Evolutionary conservation across 495 filamentous ascomycete species (phyloP).

Genomic region (Trichoderma asperelloides): DNA sequence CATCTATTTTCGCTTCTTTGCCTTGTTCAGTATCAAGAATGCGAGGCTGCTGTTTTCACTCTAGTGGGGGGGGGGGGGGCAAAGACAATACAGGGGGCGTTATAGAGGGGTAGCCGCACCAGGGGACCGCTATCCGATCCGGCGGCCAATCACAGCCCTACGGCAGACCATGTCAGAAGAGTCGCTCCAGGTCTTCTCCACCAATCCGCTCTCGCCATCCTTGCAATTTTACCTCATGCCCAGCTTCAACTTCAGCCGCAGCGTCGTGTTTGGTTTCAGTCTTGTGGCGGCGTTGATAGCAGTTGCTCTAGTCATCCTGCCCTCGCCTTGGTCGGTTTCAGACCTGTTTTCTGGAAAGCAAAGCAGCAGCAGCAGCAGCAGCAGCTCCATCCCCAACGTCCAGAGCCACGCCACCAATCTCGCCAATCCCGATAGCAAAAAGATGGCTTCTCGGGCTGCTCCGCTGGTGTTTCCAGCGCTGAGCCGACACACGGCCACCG

Average conservation of each 20-base stretch:
- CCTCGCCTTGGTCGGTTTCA: not conserved
- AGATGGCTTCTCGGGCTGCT: slow-evolving; percentile 15
- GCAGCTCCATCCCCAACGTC: not conserved
- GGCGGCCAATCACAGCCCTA: not conserved
- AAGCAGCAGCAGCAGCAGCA: not conserved
- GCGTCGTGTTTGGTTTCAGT: not conserved
- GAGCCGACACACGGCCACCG: slow-evolving; percentile 77
- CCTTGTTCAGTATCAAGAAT: no score
- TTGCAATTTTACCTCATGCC: slow-evolving; percentile 5
- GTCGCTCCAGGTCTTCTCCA: not conserved
- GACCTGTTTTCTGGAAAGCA: not conserved
- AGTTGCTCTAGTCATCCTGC: not conserved
- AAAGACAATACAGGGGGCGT: not conserved
- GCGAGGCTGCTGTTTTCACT: no score
- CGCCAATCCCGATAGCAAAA: not conserved
- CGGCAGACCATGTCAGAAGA: not conserved
- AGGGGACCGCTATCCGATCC: not conserved
- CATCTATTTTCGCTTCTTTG: no score
- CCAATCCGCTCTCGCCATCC: not conserved
- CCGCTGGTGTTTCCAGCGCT: slow-evolving; percentile 75
- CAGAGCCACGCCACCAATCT: not conserved
- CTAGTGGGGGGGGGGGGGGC: no score
- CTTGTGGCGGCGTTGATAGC: not conserved
- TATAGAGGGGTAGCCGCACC: not conserved
- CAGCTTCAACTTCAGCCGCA: slow-evolving; percentile 1